Evolutionary conservation across 306 rosid genomes (phyloP).

Genomic region (Leucaena leucocephala): DNA sequence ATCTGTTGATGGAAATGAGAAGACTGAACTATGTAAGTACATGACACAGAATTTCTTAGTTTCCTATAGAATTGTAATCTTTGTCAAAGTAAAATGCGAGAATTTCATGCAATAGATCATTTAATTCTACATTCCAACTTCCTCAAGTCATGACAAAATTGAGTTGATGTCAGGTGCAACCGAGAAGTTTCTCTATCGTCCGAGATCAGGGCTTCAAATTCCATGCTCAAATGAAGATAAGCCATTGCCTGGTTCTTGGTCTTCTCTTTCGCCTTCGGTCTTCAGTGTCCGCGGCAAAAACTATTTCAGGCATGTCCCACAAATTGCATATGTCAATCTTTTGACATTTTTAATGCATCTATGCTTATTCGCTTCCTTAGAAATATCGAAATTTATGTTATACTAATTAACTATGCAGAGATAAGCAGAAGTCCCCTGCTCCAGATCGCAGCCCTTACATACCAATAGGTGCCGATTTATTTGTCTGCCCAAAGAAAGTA

Average conservation of each 20-base stretch:
- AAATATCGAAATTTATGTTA: constrained; percentile 8
- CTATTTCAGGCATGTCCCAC: constrained; percentile 59
- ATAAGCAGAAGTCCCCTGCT: constrained; percentile 68
- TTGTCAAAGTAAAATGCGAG: background rate
- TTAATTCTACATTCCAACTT: background rate
- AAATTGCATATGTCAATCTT: constrained; percentile 11
- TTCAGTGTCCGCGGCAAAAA: constrained; percentile 71
- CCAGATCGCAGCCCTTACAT: constrained; percentile 58
- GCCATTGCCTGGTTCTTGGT: constrained; percentile 60
- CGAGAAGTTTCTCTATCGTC: constrained; percentile 55
- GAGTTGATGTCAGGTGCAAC: constrained; percentile 50
- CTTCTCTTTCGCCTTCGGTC: constrained; percentile 60
- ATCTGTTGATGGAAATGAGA: constrained; percentile 56
- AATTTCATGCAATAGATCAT: background rate
- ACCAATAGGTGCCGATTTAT: constrained; percentile 75
- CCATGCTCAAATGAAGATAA: constrained; percentile 51
- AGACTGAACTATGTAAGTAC: constrained; percentile 48
- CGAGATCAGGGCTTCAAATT: constrained; percentile 55
- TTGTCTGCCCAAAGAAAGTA: constrained; percentile 58
- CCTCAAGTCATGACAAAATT: constrained; percentile 3
- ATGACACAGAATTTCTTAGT: background rate
- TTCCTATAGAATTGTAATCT: background rate
- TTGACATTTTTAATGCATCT: constrained; percentile 10
- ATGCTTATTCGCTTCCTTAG: background rate
- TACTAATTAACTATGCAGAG: constrained; percentile 45